phyloP scores from a whole-genome alignment of 2,329 filamentous ascomycete genomes.

The Escovopsis sp. region DNA sequence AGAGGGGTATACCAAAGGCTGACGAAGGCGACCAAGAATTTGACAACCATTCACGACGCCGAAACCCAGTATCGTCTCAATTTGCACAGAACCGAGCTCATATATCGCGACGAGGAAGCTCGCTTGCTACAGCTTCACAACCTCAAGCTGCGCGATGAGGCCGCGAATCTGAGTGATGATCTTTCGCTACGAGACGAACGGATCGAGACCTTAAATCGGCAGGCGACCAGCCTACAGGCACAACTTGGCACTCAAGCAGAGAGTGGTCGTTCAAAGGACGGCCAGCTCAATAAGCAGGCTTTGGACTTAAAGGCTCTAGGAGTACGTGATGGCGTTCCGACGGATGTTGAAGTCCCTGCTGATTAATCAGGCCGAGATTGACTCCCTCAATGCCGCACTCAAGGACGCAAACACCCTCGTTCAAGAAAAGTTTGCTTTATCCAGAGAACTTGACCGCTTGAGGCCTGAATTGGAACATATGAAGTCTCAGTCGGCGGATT shows the following conservation, averaged over 20 bases:
- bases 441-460: conserved; percentile 35
- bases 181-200: conserved; percentile 45
- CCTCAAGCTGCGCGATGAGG: conserved; percentile 61
- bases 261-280: conserved; percentile 29
- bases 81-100: conserved; percentile 47
- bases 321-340: conserved; percentile 18
- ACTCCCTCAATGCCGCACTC: conserved; percentile 49
- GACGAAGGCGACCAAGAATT: conserved; percentile 19
- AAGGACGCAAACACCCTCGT: conserved; percentile 58
- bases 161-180: conserved; percentile 49
- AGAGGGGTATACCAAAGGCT: no score
- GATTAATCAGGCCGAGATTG: conserved; percentile 48
- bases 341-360: no score
- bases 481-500: conserved; percentile 36
- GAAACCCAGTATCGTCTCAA: conserved; percentile 57
- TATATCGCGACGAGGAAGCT: conserved; percentile 61
- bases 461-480: conserved; percentile 44
- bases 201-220: conserved; percentile 32
- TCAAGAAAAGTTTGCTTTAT: conserved; percentile 39
- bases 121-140: conserved; percentile 55
- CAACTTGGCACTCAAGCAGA: conserved; percentile 31
- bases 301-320: conserved; percentile 33
- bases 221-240: conserved; percentile 22
- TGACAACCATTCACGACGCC: conserved; percentile 36
- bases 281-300: conserved; percentile 32